Percentiles rank a stretch among this genome's conserved stretches.
Evolutionary conservation across 1,284 basidiomycete genomes (phyloP).

Genomic region (Leccinum idahoense): DNA sequence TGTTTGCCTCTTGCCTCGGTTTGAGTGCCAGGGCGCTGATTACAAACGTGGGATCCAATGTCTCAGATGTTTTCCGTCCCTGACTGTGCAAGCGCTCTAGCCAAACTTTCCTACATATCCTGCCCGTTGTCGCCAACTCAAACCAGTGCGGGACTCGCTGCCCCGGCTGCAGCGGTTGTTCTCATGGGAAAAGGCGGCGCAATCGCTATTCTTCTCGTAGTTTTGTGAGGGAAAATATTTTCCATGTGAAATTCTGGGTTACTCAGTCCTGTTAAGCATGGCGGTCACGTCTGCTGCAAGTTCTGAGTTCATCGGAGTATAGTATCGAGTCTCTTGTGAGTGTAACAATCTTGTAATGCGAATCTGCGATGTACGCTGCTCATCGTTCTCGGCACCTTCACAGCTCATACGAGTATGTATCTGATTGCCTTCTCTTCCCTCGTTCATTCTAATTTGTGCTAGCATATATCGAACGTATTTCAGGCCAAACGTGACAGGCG

Average conservation of each 20-base stretch:
- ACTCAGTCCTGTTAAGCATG: constrained; percentile 32
- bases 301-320: constrained; percentile 50
- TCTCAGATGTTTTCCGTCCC: not conserved
- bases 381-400: not conserved
- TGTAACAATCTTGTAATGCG: constrained; percentile 3
- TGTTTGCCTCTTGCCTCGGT: constrained; percentile 54
- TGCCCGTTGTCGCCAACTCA: constrained; percentile 43
- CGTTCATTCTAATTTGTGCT: not conserved
- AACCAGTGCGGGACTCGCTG: constrained; percentile 47
- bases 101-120: constrained; percentile 52
- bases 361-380: not conserved
- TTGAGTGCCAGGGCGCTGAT: constrained; percentile 49
- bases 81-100: constrained; percentile 20
- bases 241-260: not conserved
- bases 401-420: constrained; percentile 39
- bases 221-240: constrained; percentile 37
- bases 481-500: constrained; percentile 41
- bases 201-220: constrained; percentile 45
- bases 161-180: constrained; percentile 48
- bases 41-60: constrained; percentile 31
- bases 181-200: constrained; percentile 50
- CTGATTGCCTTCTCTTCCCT: too few relatives aligned
- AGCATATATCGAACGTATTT: constrained; percentile 48
- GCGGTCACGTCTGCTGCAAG: constrained; percentile 58
- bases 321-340: constrained; percentile 52